phyloP scores from a whole-genome alignment of 495 filamentous ascomycete species.

The Annulohypoxylon nitens region DNA sequence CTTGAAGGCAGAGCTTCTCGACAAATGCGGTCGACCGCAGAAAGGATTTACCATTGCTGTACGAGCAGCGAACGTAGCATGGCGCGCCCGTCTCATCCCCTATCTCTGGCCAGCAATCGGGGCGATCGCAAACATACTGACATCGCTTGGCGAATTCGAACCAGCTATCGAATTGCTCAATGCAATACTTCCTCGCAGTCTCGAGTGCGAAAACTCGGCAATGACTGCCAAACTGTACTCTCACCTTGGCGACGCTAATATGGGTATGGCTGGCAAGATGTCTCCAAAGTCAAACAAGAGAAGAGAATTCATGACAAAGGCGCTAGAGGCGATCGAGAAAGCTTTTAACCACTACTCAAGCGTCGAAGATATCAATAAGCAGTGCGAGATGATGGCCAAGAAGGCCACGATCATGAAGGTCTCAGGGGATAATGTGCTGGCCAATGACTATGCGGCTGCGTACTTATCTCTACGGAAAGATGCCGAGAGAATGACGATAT shows the following conservation, averaged over 20 bases:
- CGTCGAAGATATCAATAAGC: constrained; percentile 78
- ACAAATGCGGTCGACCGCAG: constrained; percentile 76
- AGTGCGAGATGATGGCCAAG: constrained; percentile 88
- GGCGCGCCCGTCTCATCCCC: constrained; percentile 77
- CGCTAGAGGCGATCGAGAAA: constrained; percentile 74
- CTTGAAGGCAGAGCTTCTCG: constrained; percentile 80
- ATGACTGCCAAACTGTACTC: constrained; percentile 78
- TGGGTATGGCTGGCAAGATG: constrained; percentile 78
- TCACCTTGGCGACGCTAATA: constrained; percentile 82
- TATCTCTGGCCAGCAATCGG: constrained; percentile 83
- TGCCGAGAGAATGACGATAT: constrained; percentile 46
- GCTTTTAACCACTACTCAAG: constrained; percentile 74
- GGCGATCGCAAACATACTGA: constrained; percentile 75
- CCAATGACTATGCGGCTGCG: constrained; percentile 80
- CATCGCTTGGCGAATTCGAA: constrained; percentile 79
- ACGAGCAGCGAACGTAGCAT: constrained; percentile 81
- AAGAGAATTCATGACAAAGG: constrained; percentile 73
- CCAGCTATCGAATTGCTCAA: constrained; percentile 75
- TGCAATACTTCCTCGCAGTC: constrained; percentile 82
- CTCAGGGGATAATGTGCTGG: constrained; percentile 75
- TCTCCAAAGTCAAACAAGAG: constrained; percentile 53
- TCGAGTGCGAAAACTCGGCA: constrained; percentile 77
- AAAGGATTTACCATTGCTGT: constrained; percentile 87
- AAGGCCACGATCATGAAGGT: constrained; percentile 84
- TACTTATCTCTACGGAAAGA: constrained; percentile 72